Evolutionary conservation across 768 basidiomycete species (phyloP).

Genomic region (Boletus barrowsii): DNA sequence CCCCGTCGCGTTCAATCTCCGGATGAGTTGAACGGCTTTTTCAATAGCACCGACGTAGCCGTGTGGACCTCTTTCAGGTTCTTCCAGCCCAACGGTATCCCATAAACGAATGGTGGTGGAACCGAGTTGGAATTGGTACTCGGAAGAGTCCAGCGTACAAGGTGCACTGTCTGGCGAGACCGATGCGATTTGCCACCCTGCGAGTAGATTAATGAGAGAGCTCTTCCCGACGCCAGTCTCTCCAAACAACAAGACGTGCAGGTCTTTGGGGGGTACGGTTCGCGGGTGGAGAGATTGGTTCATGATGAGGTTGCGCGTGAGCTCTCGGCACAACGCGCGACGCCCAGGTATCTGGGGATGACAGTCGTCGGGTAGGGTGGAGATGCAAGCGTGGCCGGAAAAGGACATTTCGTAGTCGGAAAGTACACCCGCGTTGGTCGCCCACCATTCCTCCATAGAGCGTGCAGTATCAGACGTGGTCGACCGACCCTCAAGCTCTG

Average conservation of each 20-base stretch:
- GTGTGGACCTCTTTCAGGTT: conserved; percentile 19
- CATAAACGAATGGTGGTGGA: conserved; percentile 25
- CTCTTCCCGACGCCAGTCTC: conserved; percentile 30
- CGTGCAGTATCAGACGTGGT: background rate
- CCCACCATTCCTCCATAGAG: conserved; percentile 41
- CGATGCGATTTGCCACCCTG: conserved; percentile 23
- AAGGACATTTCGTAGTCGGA: conserved; percentile 30
- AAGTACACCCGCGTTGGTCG: conserved; percentile 27
- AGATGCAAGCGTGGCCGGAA: conserved; percentile 38
- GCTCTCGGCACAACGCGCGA: conserved; percentile 16
- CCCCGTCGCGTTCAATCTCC: conserved; percentile 24
- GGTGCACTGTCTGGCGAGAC: conserved; percentile 25
- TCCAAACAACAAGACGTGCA: conserved; percentile 40
- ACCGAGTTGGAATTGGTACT: conserved; percentile 29
- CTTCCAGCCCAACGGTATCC: conserved; percentile 35
- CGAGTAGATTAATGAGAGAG: conserved; percentile 29
- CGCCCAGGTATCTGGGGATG: conserved; percentile 22
- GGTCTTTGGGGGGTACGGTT: conserved; percentile 17
- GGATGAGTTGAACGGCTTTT: conserved; percentile 34
- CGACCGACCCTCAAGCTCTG: conserved; percentile 29
- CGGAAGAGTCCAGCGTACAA: conserved; percentile 32
- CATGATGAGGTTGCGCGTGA: conserved; percentile 18
- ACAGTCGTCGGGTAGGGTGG: conserved; percentile 25
- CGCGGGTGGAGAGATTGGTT: conserved; percentile 14
- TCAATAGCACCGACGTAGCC: conserved; percentile 28